Base-by-base conservation (phyloP, 1,284 basidiomycete genomes). In the Blastosporella zonata region DNA sequence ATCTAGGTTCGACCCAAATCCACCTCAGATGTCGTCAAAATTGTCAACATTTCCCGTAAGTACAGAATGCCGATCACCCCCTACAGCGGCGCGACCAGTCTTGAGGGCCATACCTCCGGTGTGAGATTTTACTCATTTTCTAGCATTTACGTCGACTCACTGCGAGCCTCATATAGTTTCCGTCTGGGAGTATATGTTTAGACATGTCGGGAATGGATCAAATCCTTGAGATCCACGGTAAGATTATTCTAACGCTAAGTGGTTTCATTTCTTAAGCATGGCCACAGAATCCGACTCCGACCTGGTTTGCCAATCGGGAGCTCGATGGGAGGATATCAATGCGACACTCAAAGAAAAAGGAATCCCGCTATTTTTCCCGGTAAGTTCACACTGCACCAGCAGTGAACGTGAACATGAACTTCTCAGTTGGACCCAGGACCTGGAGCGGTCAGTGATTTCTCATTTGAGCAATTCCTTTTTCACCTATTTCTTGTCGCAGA, bases 311-410 rank as follows among this genome's bases (percentile, higher is more conserved):
- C 90, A 93, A 67, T 72, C 92, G 31, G 94, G 93, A 5, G 78
- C 87, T 25, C 78, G 82, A 29, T 97, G 93, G 91, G 91, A 95
- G 62, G 88, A 90, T 47, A 80, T 98, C 49, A 98, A 97, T 61
- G 71, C 73, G 17, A 72, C 79, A 7, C 74, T 97, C 17, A 81
- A 79, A 53, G 79, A 84, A 20, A 76, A 82, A 59, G 85, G 75
- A 1, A 82, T 84, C 46, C 78, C 82, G 0, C 63, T 87, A 6
- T 87, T 87, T 64, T 87, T 87, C 58, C 85, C 84, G 10, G 84
- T 85, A 60, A 59, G 75, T 57, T 15, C 6, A 25, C 0, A 33
- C 23, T 33, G 20, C 33, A 20, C 39, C 10, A 25, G 15, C n/a
- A 28, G 41, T 8, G 6, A 29, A 18, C 8, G 2, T 35, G 25